Conservation (phyloP, 1,139 yeast species). For the Pichia sp. region DNA sequence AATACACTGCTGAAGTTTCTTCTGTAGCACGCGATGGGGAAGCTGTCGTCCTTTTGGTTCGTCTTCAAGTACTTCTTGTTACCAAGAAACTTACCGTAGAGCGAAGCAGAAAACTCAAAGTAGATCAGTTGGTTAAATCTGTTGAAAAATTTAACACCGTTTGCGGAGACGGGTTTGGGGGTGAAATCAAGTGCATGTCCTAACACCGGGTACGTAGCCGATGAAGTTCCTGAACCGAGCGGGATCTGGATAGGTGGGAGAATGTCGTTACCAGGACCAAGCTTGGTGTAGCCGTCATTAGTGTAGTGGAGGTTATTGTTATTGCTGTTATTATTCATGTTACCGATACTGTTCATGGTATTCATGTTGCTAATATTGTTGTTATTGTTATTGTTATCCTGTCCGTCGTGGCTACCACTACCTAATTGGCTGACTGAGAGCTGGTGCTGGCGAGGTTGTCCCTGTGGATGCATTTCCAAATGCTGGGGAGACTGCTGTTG, state of each 20-base stretch:
- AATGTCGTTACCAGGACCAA: neutral
- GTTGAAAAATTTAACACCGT: constrained; percentile 1
- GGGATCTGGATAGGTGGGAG: too few relatives aligned
- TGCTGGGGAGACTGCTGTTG: too few relatives aligned
- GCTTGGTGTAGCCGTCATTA: too few relatives aligned
- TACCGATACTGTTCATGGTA: neutral
- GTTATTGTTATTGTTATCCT: neutral
- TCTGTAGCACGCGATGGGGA: constrained; percentile 29
- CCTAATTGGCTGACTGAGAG: too few relatives aligned
- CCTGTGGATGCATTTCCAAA: too few relatives aligned
- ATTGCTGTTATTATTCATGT: neutral
- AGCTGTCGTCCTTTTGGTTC: constrained; percentile 3
- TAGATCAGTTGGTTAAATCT: neutral
- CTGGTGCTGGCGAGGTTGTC: too few relatives aligned
- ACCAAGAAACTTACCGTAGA: constrained; percentile 27
- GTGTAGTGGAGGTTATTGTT: neutral
- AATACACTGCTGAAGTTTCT: constrained; percentile 24
- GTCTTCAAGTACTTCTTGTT: constrained; percentile 16
- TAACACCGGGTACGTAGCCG: neutral
- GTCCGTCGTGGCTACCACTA: neutral
- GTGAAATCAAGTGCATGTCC: neutral
- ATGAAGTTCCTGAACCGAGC: neutral
- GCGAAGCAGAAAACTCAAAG: constrained; percentile 14
- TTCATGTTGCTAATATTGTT: neutral
- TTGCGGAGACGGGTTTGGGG: neutral